These are phyloP conservation scores for Coriolopsis trogii DNA, from an alignment of 1,284 basidiomycete species.

Conservation along the genomic window DNA sequence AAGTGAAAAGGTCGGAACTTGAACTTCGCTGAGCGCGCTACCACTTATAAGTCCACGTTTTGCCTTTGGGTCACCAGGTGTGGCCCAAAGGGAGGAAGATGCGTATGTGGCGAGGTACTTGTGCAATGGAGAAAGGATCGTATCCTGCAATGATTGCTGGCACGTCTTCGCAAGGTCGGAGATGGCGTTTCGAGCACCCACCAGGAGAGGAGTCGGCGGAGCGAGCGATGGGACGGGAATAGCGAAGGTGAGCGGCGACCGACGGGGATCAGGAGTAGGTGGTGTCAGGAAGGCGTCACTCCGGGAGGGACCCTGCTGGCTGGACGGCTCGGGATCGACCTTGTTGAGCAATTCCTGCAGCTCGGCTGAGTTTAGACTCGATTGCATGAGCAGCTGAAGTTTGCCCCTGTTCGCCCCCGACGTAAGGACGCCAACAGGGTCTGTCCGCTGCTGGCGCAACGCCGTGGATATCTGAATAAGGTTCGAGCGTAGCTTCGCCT, in stretches of 20 bases:
- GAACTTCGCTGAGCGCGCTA: conserved; percentile 59
- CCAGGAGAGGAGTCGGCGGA: conserved; percentile 50
- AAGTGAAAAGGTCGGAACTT: conserved; percentile 92
- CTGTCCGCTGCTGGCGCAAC: conserved; percentile 57
- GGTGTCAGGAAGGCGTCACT: conserved; percentile 31
- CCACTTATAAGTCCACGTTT: conserved; percentile 36
- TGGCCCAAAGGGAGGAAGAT: conserved; percentile 69
- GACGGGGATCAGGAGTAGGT: conserved; percentile 29
- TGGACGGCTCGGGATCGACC: conserved; percentile 45
- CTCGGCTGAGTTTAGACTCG: conserved; percentile 79
- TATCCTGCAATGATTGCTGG: conserved; percentile 79
- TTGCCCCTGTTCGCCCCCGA: conserved; percentile 71
- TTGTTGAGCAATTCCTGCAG: conserved; percentile 67
- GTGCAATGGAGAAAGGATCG: conserved; percentile 85
- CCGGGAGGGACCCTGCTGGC: conserved; percentile 22
- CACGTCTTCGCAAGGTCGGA: conserved; percentile 71
- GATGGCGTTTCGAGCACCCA: conserved; percentile 60
- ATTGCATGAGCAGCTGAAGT: conserved; percentile 76
- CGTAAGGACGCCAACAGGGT: conserved; percentile 55
- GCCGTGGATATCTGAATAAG: conserved; percentile 61
- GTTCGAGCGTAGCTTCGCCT: conserved; percentile 62
- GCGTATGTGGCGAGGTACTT: conserved; percentile 78
- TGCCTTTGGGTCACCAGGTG: conserved; percentile 47
- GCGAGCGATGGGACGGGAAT: conserved; percentile 23
- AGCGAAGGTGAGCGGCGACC: conserved; percentile 28